A percentile compares a stretch with the other conserved stretches of the same genome.
Conservation (phyloP, 768 basidiomycete genomes). For the Boletus insuetus region DNA sequence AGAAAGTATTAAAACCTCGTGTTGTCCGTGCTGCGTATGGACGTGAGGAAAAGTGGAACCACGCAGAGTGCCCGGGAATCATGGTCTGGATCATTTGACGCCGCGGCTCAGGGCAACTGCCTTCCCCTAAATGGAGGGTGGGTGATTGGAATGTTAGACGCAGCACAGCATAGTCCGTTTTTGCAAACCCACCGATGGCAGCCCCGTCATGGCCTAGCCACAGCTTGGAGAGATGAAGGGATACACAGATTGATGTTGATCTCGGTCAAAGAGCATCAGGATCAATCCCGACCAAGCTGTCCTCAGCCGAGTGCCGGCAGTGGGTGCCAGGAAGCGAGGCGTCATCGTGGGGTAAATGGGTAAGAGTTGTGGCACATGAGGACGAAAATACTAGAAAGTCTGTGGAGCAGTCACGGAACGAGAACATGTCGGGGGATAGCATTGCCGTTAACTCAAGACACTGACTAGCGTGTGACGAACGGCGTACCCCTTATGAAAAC, state of each 20-base stretch:
- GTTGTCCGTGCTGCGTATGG: constrained; percentile 33
- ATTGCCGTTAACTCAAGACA: constrained; percentile 5
- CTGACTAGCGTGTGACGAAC: constrained; percentile 15
- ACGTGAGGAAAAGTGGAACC: constrained; percentile 25
- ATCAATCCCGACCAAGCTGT: constrained; percentile 7
- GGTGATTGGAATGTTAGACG: constrained; percentile 27
- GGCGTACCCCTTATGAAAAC: constrained; percentile 12
- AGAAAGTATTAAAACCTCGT: constrained; percentile 33
- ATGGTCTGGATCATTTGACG: constrained; percentile 31
- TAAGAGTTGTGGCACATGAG: constrained; percentile 2
- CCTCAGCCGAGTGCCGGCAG: not conserved
- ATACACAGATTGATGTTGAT: constrained; percentile 8
- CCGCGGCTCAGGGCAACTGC: constrained; percentile 34
- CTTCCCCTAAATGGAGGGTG: constrained; percentile 29
- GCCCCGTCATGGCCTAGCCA: constrained; percentile 16
- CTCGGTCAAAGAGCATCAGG: constrained; percentile 1
- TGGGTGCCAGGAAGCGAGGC: constrained; percentile 1
- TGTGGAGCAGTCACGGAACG: constrained; percentile 18
- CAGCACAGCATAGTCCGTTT: constrained; percentile 25
- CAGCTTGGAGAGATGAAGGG: constrained; percentile 17
- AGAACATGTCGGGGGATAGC: constrained; percentile 6
- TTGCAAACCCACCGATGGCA: constrained; percentile 18
- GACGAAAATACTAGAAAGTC: constrained; percentile 7
- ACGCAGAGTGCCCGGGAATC: constrained; percentile 28
- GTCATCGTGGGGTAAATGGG: constrained; percentile 24